Evolutionary conservation across 1,284 basidiomycete genomes (phyloP).

Genomic region (Rhodotorula glutinis): DNA sequence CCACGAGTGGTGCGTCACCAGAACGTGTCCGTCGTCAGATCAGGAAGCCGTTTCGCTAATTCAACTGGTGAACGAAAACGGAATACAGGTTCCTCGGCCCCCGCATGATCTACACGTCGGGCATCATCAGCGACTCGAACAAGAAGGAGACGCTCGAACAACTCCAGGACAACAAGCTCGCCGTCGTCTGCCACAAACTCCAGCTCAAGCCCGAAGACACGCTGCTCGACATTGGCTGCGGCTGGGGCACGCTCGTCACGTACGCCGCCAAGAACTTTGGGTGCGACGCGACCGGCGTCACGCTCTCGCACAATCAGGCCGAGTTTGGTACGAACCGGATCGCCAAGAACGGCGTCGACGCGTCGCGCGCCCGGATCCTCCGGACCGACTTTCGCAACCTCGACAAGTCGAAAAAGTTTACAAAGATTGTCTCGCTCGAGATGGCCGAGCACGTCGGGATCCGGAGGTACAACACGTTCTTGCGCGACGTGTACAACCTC

Average conservation of each 20-base stretch:
- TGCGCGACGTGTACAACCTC: conserved; percentile 86
- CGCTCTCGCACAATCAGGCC: conserved; percentile 84
- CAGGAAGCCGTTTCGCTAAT: no score
- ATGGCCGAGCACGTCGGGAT: conserved; percentile 99
- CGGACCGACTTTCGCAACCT: conserved; percentile 95
- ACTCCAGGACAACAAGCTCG: conserved; percentile 97
- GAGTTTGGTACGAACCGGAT: conserved; percentile 89
- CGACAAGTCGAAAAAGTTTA: conserved; percentile 72
- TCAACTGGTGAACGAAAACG: no score
- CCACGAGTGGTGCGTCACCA: conserved; percentile 49
- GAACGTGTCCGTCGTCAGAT: no score
- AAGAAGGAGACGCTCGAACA: conserved; percentile 84
- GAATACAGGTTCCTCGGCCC: conserved; percentile 77
- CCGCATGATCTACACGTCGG: conserved; percentile 96
- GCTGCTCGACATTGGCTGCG: conserved; percentile 91
- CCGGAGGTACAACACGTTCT: conserved; percentile 83
- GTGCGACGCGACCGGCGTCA: conserved; percentile 93
- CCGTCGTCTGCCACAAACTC: conserved; percentile 91
- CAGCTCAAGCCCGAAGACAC: conserved; percentile 76
- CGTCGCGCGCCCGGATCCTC: conserved; percentile 80
- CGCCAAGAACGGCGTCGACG: conserved; percentile 68
- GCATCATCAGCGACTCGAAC: conserved; percentile 74
- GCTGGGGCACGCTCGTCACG: conserved; percentile 93
- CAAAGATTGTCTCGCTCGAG: conserved; percentile 94
- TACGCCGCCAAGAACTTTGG: conserved; percentile 97